Evolutionary conservation across 192 early-diverging fungal genomes (phyloP).

Genomic region (Podila epicladia): DNA sequence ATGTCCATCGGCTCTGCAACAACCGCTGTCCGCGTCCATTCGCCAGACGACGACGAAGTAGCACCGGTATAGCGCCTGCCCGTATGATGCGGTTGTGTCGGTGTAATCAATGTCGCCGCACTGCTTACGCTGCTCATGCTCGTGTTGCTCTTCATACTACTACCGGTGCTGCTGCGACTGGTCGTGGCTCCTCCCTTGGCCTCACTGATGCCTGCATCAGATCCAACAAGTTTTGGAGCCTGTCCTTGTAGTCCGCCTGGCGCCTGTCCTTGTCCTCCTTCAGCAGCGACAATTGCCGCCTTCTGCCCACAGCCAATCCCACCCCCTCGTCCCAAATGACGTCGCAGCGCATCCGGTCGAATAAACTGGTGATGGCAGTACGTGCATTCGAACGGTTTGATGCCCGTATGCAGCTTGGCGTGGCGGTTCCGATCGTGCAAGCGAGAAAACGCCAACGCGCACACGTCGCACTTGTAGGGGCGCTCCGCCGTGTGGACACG

Average conservation of each 20-base stretch:
- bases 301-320: conserved; percentile 62
- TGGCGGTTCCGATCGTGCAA: conserved; percentile 90
- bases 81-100: neutral
- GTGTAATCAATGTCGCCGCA: neutral
- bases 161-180: conserved; percentile 46
- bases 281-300: conserved; percentile 20
- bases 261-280: neutral
- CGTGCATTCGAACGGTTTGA: conserved; percentile 73
- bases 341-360: conserved; percentile 75
- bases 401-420: conserved; percentile 78
- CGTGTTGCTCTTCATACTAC: conserved; percentile 26
- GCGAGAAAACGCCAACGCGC: conserved; percentile 79
- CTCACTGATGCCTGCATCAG: neutral
- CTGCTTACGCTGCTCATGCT: conserved; percentile 39
- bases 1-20: neutral
- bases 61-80: neutral
- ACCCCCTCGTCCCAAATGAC: conserved; percentile 62
- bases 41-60: too few species aligned
- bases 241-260: neutral
- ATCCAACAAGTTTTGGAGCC: neutral
- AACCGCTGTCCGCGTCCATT: neutral
- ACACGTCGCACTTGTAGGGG: conserved; percentile 74
- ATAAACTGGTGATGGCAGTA: conserved; percentile 79
- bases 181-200: neutral
- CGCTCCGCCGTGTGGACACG: conserved; percentile 71